phyloP scores from a whole-genome alignment of 2,329 filamentous ascomycete genomes.

The Nannizzia gypsea region DNA sequence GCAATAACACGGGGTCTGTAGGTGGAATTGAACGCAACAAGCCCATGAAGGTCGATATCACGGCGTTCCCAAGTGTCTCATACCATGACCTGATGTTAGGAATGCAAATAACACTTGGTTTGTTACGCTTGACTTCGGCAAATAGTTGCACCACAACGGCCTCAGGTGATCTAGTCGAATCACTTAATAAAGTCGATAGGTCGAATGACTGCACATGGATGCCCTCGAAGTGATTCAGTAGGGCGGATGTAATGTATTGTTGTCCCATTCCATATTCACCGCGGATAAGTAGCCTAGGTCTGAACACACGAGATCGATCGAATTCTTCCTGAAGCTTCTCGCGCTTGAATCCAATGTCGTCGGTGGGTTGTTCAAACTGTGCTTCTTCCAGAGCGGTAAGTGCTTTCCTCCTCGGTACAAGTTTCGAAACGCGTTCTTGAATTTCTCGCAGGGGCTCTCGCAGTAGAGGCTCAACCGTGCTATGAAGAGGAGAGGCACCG shows the following conservation, averaged over 20 bases:
- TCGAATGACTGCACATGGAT: conserved; percentile 93
- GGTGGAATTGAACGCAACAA: conserved; percentile 74
- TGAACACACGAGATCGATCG: conserved; percentile 74
- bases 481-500: conserved; percentile 67
- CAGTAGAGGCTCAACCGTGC: conserved; percentile 69
- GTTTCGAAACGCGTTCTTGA: conserved; percentile 55
- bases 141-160: conserved; percentile 85
- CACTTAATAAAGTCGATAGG: conserved; percentile 71
- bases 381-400: conserved; percentile 87
- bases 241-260: conserved; percentile 69
- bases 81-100: conserved; percentile 87
- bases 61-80: conserved; percentile 49
- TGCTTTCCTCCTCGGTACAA: conserved; percentile 75
- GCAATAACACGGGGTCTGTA: conserved; percentile 75
- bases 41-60: conserved; percentile 69
- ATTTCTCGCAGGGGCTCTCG: conserved; percentile 60
- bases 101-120: conserved; percentile 90
- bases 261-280: conserved; percentile 90
- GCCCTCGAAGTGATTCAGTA: conserved; percentile 84
- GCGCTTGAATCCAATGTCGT: conserved; percentile 70
- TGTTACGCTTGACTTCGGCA: conserved; percentile 82
- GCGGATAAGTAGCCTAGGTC: conserved; percentile 72
- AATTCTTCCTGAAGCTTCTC: conserved; percentile 71
- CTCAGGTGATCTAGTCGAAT: conserved; percentile 68
- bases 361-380: conserved; percentile 74